Percentiles rank a stretch among this genome's conserved stretches.
phyloP scores from a whole-genome alignment of 139 green algal genomes.

The Chlamydomonas applanata region DNA sequence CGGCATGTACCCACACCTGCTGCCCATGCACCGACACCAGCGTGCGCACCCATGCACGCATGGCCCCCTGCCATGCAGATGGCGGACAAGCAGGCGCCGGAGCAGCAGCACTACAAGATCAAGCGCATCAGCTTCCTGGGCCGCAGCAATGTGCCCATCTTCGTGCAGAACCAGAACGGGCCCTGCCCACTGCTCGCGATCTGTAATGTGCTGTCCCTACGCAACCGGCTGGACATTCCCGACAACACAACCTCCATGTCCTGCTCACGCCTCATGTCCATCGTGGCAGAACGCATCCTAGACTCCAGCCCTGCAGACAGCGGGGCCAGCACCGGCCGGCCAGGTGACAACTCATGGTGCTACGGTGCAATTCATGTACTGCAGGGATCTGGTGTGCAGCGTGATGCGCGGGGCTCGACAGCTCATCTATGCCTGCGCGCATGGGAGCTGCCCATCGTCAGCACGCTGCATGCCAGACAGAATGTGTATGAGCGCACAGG shows the following conservation, averaged over 20 bases:
- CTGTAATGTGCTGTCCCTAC: conserved; percentile 82
- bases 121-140: conserved; percentile 47
- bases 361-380: too few relatives aligned
- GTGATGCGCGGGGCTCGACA: too few relatives aligned
- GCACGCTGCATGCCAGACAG: too few relatives aligned
- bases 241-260: conserved; percentile 9
- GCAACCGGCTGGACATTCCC: conserved; percentile 46
- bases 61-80: conserved; percentile 4
- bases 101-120: conserved; percentile 19
- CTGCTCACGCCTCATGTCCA: conserved; percentile 11
- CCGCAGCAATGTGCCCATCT: conserved; percentile 53
- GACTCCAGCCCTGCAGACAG: conserved; percentile 56
- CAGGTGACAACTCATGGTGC: too few relatives aligned
- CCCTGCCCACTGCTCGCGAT: conserved; percentile 93
- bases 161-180: conserved; percentile 91
- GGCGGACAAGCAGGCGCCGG: neutral
- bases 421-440: too few relatives aligned
- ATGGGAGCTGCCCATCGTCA: too few relatives aligned
- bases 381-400: too few relatives aligned
- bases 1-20: too few relatives aligned
- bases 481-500: too few relatives aligned
- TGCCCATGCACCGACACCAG: too few relatives aligned
- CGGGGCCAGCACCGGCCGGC: neutral
- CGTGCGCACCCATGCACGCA: too few relatives aligned
- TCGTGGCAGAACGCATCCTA: conserved; percentile 76